Percentiles rank a stretch among this genome's conserved stretches.
These are phyloP conservation scores for Metschnikowia koreensis DNA, from an alignment of 805 yeast genomes.

Conservation along the genomic window DNA sequence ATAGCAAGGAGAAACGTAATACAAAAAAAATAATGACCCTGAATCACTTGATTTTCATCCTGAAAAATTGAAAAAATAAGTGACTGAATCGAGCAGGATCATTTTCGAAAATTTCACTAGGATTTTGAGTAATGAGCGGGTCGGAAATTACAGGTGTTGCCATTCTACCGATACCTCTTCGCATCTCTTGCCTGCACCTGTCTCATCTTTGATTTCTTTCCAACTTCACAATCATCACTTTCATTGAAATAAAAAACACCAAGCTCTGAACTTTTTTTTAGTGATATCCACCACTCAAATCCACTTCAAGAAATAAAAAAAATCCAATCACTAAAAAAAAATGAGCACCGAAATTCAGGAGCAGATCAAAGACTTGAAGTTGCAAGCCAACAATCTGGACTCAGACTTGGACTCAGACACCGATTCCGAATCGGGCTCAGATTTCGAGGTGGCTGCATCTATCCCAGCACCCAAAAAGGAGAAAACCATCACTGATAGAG, in stretches of 20 bases:
- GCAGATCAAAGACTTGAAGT: constrained; percentile 2
- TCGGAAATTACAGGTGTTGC: no score
- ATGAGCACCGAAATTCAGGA: constrained; percentile 3
- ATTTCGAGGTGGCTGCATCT: constrained; percentile 1
- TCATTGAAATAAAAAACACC: no score
- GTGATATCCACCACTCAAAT: neutral
- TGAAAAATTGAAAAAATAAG: no score
- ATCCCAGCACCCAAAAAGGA: neutral
- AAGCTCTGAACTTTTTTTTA: no score
- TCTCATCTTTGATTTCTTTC: constrained; percentile 4
- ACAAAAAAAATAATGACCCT: no score
- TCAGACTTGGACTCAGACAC: constrained; percentile 3
- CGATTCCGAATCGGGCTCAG: constrained; percentile 2
- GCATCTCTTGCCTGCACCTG: constrained; percentile 8
- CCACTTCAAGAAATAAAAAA: neutral
- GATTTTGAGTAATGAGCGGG: no score
- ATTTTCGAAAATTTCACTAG: no score
- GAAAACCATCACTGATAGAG: constrained; percentile 37
- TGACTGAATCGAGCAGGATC: no score
- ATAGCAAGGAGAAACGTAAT: neutral
- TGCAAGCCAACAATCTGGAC: constrained; percentile 5
- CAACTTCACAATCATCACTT: neutral
- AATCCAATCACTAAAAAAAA: neutral
- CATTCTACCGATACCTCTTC: neutral
- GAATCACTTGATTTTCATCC: no score